Conservation (phyloP, 768 basidiomycete species). For the Podaxis carcinomalis region DNA sequence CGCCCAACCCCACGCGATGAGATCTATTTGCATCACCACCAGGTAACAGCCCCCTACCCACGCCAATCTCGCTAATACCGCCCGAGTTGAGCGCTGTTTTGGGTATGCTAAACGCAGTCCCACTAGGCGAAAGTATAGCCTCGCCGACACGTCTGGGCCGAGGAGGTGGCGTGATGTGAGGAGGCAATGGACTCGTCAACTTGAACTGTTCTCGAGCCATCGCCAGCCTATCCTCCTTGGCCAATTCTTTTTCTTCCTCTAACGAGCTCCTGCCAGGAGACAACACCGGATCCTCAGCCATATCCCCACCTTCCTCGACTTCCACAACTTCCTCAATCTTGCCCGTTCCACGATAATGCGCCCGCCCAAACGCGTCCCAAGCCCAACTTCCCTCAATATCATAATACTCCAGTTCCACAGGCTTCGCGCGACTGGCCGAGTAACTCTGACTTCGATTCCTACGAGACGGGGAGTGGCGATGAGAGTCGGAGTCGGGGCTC, state of each 20-base stretch:
- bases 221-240: conserved; percentile 1
- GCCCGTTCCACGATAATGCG: conserved; percentile 20
- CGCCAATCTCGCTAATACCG: conserved; percentile 8
- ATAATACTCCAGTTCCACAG: conserved; percentile 2
- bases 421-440: neutral
- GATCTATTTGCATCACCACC: neutral
- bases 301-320: conserved; percentile 17
- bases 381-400: conserved; percentile 24
- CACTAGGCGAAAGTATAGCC: conserved; percentile 5
- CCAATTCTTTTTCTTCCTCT: neutral
- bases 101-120: conserved; percentile 20
- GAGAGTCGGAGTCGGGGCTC: neutral
- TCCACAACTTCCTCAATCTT: conserved; percentile 26
- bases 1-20: neutral
- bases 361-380: conserved; percentile 19
- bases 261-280: conserved; percentile 9
- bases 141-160: conserved; percentile 14
- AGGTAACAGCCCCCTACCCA: neutral
- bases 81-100: conserved; percentile 18
- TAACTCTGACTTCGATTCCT: conserved; percentile 2
- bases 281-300: conserved; percentile 11
- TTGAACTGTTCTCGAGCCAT: conserved; percentile 8
- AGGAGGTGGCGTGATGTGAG: conserved; percentile 22
- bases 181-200: conserved; percentile 13
- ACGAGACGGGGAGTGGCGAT: neutral